Percentiles rank a stretch among this genome's conserved stretches.
Evolutionary conservation across 164 flowering plant genomes (phyloP).

Genomic region (Aristolochia californica): DNA sequence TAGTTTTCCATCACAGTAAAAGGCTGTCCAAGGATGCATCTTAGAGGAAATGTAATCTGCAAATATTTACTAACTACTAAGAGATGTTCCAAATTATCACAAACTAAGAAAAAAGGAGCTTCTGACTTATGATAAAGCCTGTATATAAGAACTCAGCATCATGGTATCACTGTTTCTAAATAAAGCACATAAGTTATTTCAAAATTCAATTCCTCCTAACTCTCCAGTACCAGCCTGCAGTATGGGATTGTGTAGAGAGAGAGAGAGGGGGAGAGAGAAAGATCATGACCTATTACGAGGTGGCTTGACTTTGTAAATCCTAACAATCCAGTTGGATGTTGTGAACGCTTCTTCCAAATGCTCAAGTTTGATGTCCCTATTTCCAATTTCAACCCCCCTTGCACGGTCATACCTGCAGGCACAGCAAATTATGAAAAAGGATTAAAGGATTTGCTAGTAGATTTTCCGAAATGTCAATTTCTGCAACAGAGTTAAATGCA

Average conservation of each 20-base stretch:
- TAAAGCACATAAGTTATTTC: slow-evolving; percentile 3
- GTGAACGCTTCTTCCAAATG: slow-evolving; percentile 96
- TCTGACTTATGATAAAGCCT: not conserved
- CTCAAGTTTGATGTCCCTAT: slow-evolving; percentile 87
- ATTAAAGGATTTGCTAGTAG: not conserved
- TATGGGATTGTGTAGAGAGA: slow-evolving; percentile 6
- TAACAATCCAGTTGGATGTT: slow-evolving; percentile 94
- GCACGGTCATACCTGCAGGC: slow-evolving; percentile 84
- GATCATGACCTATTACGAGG: slow-evolving; percentile 78
- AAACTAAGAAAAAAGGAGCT: not conserved
- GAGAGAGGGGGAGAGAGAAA: slow-evolving; percentile 5
- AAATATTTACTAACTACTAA: not conserved
- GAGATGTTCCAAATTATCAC: not conserved
- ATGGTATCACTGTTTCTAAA: not conserved
- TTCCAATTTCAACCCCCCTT: slow-evolving; percentile 95
- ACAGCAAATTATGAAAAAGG: not conserved
- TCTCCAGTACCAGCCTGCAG: slow-evolving; percentile 6
- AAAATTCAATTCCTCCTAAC: slow-evolving; percentile 12
- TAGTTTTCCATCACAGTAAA: too few relatives aligned
- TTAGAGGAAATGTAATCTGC: too few relatives aligned
- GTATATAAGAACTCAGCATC: not conserved
- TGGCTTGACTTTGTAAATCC: slow-evolving; percentile 94
- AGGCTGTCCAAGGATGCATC: too few relatives aligned
- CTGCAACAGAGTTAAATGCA: too few relatives aligned
- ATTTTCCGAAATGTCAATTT: too few relatives aligned